phyloP scores from a whole-genome alignment of 1,284 basidiomycete genomes.

The Leccinum huronense region DNA sequence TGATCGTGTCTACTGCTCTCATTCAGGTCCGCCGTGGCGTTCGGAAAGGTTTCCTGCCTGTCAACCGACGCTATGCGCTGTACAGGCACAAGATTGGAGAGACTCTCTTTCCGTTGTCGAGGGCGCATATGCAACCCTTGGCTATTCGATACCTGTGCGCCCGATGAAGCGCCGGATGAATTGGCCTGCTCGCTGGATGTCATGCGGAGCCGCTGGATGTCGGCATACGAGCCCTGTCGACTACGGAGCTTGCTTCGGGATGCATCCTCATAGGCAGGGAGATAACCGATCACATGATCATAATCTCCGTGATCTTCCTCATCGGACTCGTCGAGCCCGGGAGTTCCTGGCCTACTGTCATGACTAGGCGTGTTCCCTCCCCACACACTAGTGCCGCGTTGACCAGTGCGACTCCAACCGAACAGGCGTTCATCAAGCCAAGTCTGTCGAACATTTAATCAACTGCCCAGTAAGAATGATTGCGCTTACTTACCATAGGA shows the following conservation, averaged over 20 bases:
- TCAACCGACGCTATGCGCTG: conserved; percentile 59
- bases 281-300: conserved; percentile 68
- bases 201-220: conserved; percentile 67
- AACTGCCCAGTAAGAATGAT: not conserved
- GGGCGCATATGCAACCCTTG: conserved; percentile 49
- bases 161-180: conserved; percentile 18
- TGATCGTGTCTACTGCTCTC: conserved; percentile 43
- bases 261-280: conserved; percentile 51
- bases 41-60: conserved; percentile 47
- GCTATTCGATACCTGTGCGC: conserved; percentile 31
- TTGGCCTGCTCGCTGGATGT: conserved; percentile 26
- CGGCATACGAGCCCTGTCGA: conserved; percentile 72
- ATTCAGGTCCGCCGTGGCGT: conserved; percentile 66
- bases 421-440: conserved; percentile 94
- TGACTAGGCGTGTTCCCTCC: conserved; percentile 51
- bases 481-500: conserved; percentile 57
- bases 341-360: conserved; percentile 67
- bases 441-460: conserved; percentile 42
- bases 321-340: conserved; percentile 70
- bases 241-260: conserved; percentile 53
- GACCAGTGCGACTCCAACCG: conserved; percentile 81
- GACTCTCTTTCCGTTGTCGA: conserved; percentile 57
- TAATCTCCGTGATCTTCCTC: conserved; percentile 80
- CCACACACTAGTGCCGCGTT: conserved; percentile 76
- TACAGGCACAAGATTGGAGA: conserved; percentile 63